Evolutionary conservation across 2,329 filamentous ascomycete genomes (phyloP), one percentile per base, ranked within the genome.

Genomic region (Aspergillus sp.): DNA sequence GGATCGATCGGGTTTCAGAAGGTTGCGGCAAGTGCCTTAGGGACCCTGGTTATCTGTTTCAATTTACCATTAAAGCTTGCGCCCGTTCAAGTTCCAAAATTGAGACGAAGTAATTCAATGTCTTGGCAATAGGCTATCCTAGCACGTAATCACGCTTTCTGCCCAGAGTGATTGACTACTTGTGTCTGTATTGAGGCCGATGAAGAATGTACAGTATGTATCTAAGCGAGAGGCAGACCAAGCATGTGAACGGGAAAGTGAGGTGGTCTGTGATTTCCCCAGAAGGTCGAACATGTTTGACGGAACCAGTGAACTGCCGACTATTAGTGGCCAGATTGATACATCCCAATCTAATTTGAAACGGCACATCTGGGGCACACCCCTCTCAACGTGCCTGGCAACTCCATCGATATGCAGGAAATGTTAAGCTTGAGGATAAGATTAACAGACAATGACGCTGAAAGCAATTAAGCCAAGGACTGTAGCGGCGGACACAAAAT

Each of bases 241-340:
- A n/a, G 25, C 47, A 50, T 50, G 47, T 50, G 47, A 49, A 49
- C 25, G 25, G 25, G 47, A 12, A n/a, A 49, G 28, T 8, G 23
- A 10, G 25, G 47, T 49, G 45, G 45, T 49, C 45, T 49, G 21
- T 49, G 45, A 30, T 30, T 30, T 49, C 45, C 45, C 45, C 45
- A 49, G 28, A 30, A 43, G 39, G 17, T 43, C 21, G 25, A 30
- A 49, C 15, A 15, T 28, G 45, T 28, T 36, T 49, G 45, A 50
- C 23, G 47, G n/a, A 28, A 50, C 47, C 23, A 50, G 47, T 50
- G 25, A 17, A 28, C 30, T 49, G 15, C 47, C 47, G 47, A 28
- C 47, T 17, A 50, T 50, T 50, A 50, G 47, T 28, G 47, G 47
- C 25, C 47, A 50, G n/a, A 17, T 50, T 10, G 47, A 50, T 50